phyloP scores from a whole-genome alignment of 495 filamentous ascomycete species.

The Aspergillus bridgeri region DNA sequence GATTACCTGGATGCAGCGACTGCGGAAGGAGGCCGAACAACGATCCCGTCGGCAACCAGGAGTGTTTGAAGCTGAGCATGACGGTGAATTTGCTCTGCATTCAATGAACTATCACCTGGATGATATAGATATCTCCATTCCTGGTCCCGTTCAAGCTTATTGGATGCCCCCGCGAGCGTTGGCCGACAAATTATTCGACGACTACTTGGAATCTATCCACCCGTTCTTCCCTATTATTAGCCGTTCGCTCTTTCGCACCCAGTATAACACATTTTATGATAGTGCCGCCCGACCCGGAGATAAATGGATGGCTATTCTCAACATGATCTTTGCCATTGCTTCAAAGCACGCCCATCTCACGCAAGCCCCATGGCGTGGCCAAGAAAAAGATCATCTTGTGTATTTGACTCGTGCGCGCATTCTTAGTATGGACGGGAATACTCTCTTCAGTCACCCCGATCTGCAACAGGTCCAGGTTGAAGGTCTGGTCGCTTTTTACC shows the following conservation, averaged over 20 bases:
- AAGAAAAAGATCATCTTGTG: conserved; percentile 53
- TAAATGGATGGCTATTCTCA: conserved; percentile 61
- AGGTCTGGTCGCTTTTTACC: conserved; percentile 59
- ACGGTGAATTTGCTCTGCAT: conserved; percentile 34
- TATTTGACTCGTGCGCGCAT: conserved; percentile 60
- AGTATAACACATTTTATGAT: conserved; percentile 45
- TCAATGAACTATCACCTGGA: conserved; percentile 58
- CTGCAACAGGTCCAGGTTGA: conserved; percentile 62
- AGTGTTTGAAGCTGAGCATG: conserved; percentile 27
- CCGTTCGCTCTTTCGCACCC: conserved; percentile 41
- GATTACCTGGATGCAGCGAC: conserved; percentile 57
- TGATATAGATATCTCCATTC: conserved; percentile 48
- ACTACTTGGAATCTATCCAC: conserved; percentile 59
- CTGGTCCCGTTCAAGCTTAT: conserved; percentile 48
- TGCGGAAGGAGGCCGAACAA: conserved; percentile 37
- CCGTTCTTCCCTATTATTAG: conserved; percentile 59
- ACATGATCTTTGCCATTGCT: conserved; percentile 64
- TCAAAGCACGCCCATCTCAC: conserved; percentile 55
- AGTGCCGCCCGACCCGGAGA: conserved; percentile 40
- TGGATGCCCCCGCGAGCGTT: conserved; percentile 50
- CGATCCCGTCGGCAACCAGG: conserved; percentile 32
- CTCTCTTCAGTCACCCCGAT: conserved; percentile 55
- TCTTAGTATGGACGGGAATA: conserved; percentile 52
- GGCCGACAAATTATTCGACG: conserved; percentile 53
- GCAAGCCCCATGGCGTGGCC: conserved; percentile 47